Conservation (phyloP, 208 protist species). For the Leishmania lainsoni region DNA sequence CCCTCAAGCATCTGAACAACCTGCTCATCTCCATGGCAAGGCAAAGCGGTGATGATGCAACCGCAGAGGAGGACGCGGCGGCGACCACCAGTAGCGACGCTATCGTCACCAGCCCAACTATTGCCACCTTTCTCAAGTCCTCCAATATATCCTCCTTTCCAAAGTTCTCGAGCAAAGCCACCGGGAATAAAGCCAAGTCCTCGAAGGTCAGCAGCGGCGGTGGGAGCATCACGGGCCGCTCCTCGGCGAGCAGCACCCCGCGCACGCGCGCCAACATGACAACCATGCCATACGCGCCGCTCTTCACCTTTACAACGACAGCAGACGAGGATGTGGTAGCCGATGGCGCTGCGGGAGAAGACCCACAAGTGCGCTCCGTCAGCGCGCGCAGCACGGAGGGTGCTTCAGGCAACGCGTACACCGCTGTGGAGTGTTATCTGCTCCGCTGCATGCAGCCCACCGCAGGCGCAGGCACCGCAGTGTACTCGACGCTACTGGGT, state of each 20-base stretch:
- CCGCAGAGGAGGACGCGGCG: neutral
- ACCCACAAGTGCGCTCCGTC: constrained; percentile 2
- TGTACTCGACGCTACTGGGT: constrained; percentile 12
- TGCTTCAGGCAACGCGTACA: neutral
- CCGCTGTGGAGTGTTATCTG: constrained; percentile 14
- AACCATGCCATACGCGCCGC: constrained; percentile 16
- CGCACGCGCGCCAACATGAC: constrained; percentile 6
- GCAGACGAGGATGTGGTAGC: neutral
- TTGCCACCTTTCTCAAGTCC: neutral
- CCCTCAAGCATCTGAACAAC: constrained; percentile 16
- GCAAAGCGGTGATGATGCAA: neutral
- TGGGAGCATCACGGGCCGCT: constrained; percentile 7
- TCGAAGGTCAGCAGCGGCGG: constrained; percentile 8
- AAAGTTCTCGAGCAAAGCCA: neutral
- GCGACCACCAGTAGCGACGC: neutral
- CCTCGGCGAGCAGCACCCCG: constrained; percentile 27
- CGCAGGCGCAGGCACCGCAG: neutral
- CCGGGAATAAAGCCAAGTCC: constrained; percentile 2
- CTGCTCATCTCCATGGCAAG: constrained; percentile 4
- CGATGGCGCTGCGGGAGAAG: neutral
- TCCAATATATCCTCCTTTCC: neutral
- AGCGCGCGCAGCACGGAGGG: constrained; percentile 31
- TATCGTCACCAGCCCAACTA: neutral
- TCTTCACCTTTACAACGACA: constrained; percentile 24
- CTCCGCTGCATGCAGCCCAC: constrained; percentile 25